These are phyloP conservation scores for Hanseniaspora gamundiae DNA, from an alignment of 1,139 yeast genomes.

Conservation along the genomic window DNA sequence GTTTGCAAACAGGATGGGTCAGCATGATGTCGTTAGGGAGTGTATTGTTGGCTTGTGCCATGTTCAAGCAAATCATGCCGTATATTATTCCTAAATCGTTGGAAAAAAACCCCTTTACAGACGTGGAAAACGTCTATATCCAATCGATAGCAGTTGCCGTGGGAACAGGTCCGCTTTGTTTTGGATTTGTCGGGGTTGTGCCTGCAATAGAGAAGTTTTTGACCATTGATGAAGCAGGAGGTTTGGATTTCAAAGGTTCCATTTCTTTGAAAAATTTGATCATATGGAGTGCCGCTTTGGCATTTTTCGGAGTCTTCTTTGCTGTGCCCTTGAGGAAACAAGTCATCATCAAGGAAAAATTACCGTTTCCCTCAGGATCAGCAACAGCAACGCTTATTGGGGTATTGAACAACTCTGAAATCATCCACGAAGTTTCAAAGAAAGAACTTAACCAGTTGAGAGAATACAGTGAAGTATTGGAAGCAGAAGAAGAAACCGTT, in stretches of 20 bases:
- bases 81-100: constrained; percentile 12
- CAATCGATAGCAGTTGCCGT: constrained; percentile 93
- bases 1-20: constrained; percentile 97
- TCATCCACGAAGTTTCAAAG: constrained; percentile 33
- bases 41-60: constrained; percentile 74
- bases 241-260: constrained; percentile 27
- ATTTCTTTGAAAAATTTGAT: constrained; percentile 39
- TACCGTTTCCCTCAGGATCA: constrained; percentile 89
- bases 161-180: constrained; percentile 94
- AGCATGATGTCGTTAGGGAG: constrained; percentile 99
- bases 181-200: constrained; percentile 89
- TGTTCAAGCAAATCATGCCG: constrained; percentile 41
- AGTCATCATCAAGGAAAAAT: constrained; percentile 70
- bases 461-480: constrained; percentile 23
- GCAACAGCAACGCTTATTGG: constrained; percentile 92
- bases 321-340: constrained; percentile 82
- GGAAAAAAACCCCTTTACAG: constrained; percentile 44
- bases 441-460: constrained; percentile 19
- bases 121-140: constrained; percentile 84
- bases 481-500: constrained; percentile 11
- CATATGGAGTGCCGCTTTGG: constrained; percentile 76
- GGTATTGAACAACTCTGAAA: constrained; percentile 63
- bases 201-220: constrained; percentile 91
- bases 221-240: constrained; percentile 67
- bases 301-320: constrained; percentile 89